Conservation (phyloP, 805 yeast genomes). For the Metschnikowia proteae region DNA sequence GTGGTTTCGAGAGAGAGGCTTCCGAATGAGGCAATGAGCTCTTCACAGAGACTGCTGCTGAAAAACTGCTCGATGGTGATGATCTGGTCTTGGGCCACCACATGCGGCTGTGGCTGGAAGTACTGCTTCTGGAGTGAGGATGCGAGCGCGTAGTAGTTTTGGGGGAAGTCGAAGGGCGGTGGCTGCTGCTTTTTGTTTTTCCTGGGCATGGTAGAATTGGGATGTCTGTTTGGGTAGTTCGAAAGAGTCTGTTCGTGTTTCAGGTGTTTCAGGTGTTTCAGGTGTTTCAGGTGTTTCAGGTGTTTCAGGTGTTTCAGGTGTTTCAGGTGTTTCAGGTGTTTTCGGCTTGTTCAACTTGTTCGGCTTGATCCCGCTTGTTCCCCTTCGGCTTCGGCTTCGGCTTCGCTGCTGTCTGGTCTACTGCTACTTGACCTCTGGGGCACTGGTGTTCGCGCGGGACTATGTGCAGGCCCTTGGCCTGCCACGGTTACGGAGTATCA, state of each 20-base stretch:
- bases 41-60: slow-evolving; percentile 34
- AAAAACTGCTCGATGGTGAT: slow-evolving; percentile 40
- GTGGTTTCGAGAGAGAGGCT: slow-evolving; percentile 40
- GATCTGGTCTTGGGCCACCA: slow-evolving; percentile 35
- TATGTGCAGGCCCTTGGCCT: not conserved
- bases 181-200: not conserved
- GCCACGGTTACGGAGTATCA: not conserved
- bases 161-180: slow-evolving; percentile 20
- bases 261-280: not conserved
- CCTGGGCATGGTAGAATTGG: not conserved
- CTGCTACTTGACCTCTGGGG: too few species aligned
- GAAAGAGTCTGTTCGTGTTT: not conserved
- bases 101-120: slow-evolving; percentile 21
- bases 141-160: slow-evolving; percentile 12
- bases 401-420: too few species aligned
- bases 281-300: not conserved
- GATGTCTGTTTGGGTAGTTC: too few species aligned
- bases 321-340: not conserved
- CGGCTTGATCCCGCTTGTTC: too few species aligned
- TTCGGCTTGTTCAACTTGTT: not conserved
- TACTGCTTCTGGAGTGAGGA: slow-evolving; percentile 7
- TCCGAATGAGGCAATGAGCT: slow-evolving; percentile 32
- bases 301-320: not conserved
- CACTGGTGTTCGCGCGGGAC: too few species aligned
- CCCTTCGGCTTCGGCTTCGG: too few species aligned